Evolutionary conservation across 768 basidiomycete genomes (phyloP).

Genomic region (Mycena albidolilacea): DNA sequence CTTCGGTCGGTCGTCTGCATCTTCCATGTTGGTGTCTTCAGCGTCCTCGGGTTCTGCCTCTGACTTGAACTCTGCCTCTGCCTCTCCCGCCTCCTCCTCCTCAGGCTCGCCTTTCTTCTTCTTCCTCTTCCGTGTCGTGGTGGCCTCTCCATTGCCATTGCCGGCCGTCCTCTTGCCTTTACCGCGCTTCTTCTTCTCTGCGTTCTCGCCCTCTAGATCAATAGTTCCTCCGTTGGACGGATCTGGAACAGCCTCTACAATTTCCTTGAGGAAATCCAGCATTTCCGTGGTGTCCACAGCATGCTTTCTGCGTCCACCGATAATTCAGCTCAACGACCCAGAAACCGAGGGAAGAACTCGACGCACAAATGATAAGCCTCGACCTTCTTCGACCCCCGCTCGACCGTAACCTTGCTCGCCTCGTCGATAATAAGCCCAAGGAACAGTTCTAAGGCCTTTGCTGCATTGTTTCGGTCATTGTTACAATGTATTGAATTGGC

Average conservation of each 20-base stretch:
- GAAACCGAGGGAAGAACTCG: not conserved
- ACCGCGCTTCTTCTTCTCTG: slow-evolving; percentile 73
- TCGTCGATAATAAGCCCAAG: slow-evolving; percentile 88
- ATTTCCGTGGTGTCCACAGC: slow-evolving; percentile 89
- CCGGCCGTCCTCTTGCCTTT: slow-evolving; percentile 67
- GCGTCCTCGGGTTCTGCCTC: slow-evolving; percentile 47
- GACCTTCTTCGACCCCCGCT: slow-evolving; percentile 88
- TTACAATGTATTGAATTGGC: not conserved
- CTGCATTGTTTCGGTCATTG: slow-evolving; percentile 56
- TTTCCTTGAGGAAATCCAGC: slow-evolving; percentile 95
- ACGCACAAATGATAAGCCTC: slow-evolving; percentile 95
- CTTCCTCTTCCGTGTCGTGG: slow-evolving; percentile 56
- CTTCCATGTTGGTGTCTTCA: slow-evolving; percentile 56
- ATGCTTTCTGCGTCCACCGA: slow-evolving; percentile 78
- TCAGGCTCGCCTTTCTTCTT: slow-evolving; percentile 52
- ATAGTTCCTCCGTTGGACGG: slow-evolving; percentile 88
- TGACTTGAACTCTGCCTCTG: slow-evolving; percentile 30
- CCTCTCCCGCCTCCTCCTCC: slow-evolving; percentile 26
- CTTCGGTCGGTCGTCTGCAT: slow-evolving; percentile 55
- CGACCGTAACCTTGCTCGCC: slow-evolving; percentile 82
- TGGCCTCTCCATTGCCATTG: slow-evolving; percentile 58
- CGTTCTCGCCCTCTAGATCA: slow-evolving; percentile 74
- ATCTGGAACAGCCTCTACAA: slow-evolving; percentile 89
- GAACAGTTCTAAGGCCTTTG: slow-evolving; percentile 95
- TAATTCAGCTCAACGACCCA: slow-evolving; percentile 1